A percentile compares a stretch with the other conserved stretches of the same genome.
Evolutionary conservation across 768 basidiomycete genomes (phyloP).

Genomic region (Dioszegia aurantiaca): DNA sequence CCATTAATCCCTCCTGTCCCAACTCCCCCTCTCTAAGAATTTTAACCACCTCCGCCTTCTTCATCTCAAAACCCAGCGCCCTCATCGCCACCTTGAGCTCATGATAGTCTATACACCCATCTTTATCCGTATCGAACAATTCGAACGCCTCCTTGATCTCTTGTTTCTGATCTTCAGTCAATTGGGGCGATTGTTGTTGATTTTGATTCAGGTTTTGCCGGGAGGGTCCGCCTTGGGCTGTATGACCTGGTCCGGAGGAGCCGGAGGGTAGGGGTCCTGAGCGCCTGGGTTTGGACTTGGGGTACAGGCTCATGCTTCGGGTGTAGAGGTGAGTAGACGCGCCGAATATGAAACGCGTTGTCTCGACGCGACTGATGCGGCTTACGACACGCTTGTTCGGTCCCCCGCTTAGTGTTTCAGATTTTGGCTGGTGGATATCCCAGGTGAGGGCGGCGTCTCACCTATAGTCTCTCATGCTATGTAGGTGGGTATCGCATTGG

Average conservation of each 20-base stretch:
- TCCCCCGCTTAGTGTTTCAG: slow-evolving; percentile 13
- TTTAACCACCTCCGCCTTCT: slow-evolving; percentile 97
- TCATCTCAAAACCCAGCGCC: slow-evolving; percentile 93
- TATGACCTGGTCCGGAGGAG: too few species aligned
- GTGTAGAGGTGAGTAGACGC: slow-evolving; percentile 10
- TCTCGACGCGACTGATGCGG: slow-evolving; percentile 1
- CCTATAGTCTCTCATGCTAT: neutral
- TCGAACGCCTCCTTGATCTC: slow-evolving; percentile 99
- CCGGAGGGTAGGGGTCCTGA: slow-evolving; percentile 9
- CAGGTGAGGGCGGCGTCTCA: too few species aligned
- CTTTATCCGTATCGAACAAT: slow-evolving; percentile 98
- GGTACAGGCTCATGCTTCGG: slow-evolving; percentile 20
- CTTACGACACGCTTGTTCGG: neutral
- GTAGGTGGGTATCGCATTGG: neutral
- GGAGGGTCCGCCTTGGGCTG: neutral
- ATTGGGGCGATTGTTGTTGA: slow-evolving; percentile 16
- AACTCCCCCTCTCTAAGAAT: slow-evolving; percentile 71
- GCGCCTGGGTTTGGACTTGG: slow-evolving; percentile 14
- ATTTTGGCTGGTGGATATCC: too few species aligned
- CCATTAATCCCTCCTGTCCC: slow-evolving; percentile 66
- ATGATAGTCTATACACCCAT: slow-evolving; percentile 92
- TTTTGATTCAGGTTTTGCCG: slow-evolving; percentile 2
- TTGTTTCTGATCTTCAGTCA: slow-evolving; percentile 62
- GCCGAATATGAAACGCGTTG: slow-evolving; percentile 5
- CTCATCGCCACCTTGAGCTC: slow-evolving; percentile 99